phyloP scores from a whole-genome alignment of 2,329 filamentous ascomycete species.

The Dactylellina leptospora region DNA sequence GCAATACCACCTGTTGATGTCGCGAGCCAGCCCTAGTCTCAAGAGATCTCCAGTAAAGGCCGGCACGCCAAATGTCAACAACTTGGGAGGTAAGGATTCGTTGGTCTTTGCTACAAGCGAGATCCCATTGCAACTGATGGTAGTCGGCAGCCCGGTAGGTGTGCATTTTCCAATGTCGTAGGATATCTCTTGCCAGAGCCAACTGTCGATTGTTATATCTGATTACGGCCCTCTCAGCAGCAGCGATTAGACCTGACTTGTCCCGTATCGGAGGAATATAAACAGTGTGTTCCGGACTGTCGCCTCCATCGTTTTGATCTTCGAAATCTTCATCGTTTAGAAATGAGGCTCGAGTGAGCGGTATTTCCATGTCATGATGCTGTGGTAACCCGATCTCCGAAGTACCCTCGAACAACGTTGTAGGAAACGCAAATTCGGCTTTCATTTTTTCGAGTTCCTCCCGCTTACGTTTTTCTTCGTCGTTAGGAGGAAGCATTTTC shows the following conservation, averaged over 20 bases:
- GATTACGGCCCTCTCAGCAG: slow-evolving; percentile 36
- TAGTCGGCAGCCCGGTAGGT: slow-evolving; percentile 33
- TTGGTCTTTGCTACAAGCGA: slow-evolving; percentile 48
- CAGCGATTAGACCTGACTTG: slow-evolving; percentile 37
- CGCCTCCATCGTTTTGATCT: slow-evolving; percentile 35
- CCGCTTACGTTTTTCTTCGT: slow-evolving; percentile 39
- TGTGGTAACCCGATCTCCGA: slow-evolving; percentile 19
- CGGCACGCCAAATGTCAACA: slow-evolving; percentile 39
- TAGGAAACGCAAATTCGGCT: slow-evolving; percentile 51
- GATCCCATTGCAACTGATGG: slow-evolving; percentile 46
- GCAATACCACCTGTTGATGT: slow-evolving; percentile 18
- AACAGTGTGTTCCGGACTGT: slow-evolving; percentile 31
- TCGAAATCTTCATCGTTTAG: slow-evolving; percentile 46
- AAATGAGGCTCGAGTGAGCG: slow-evolving; percentile 44
- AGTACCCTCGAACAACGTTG: slow-evolving; percentile 39
- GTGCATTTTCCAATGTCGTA: slow-evolving; percentile 35
- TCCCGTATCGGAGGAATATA: slow-evolving; percentile 48
- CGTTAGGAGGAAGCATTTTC: slow-evolving; percentile 34
- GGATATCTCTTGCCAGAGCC: slow-evolving; percentile 28
- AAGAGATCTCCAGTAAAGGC: slow-evolving; percentile 40
- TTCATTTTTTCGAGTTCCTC: slow-evolving; percentile 48
- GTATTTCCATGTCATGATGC: slow-evolving; percentile 33
- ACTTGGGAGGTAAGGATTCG: slow-evolving; percentile 42
- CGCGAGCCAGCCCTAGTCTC: slow-evolving; percentile 23
- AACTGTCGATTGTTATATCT: slow-evolving; percentile 34